These are phyloP conservation scores for Monosporascus sp. DNA, from an alignment of 2,329 filamentous ascomycete genomes.

Conservation along the genomic window DNA sequence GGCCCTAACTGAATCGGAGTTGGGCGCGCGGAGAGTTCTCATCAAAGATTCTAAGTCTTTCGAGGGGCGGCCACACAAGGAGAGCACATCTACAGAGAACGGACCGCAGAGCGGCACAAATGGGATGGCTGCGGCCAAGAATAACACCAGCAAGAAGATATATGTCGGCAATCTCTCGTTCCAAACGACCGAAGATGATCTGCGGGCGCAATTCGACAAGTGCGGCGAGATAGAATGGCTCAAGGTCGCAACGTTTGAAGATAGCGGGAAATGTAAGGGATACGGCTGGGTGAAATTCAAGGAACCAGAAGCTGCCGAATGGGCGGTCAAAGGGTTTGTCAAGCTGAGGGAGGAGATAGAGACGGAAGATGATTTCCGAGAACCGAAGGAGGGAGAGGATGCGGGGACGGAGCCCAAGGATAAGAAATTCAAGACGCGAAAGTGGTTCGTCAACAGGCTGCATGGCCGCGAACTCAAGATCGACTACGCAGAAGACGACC, in stretches of 20 bases:
- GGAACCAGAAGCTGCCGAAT: constrained; percentile 66
- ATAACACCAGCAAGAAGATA: constrained; percentile 66
- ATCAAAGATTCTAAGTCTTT: constrained; percentile 93
- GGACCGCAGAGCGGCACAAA: constrained; percentile 22
- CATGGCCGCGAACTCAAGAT: constrained; percentile 76
- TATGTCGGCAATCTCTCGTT: constrained; percentile 91
- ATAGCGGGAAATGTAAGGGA: constrained; percentile 95
- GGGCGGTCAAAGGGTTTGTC: constrained; percentile 76
- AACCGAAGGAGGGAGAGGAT: constrained; percentile 39
- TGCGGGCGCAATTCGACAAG: constrained; percentile 74
- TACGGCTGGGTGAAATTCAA: constrained; percentile 94
- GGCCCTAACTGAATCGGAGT: constrained; percentile 76
- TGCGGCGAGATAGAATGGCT: constrained; percentile 80
- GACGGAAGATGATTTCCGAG: constrained; percentile 56
- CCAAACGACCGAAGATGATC: constrained; percentile 72
- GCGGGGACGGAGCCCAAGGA: constrained; percentile 40
- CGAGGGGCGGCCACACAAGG: constrained; percentile 77
- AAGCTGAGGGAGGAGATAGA: constrained; percentile 62
- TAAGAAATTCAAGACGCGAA: constrained; percentile 54
- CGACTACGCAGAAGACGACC: constrained; percentile 93
- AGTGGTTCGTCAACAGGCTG: constrained; percentile 83
- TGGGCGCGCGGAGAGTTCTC: constrained; percentile 72
- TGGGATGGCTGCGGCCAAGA: constrained; percentile 22
- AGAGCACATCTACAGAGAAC: constrained; percentile 25
- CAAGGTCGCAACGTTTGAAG: constrained; percentile 92